Evolutionary conservation across 345 rosid genomes (phyloP), one percentile per base, ranked within the genome.

Genomic region (Populus tremula): DNA sequence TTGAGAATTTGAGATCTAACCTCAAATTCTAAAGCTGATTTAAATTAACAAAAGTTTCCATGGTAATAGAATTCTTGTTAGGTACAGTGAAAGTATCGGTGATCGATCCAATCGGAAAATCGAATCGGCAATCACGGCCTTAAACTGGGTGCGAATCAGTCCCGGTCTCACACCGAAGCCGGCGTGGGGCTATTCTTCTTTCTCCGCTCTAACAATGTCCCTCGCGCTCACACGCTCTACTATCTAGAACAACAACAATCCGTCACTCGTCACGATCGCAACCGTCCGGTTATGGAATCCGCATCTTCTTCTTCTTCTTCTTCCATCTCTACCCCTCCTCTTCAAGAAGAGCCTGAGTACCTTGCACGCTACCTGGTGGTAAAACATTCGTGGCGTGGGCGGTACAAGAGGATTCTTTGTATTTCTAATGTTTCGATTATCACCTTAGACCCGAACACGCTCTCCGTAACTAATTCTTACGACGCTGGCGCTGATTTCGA

Each of bases 131-230:
- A 76, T 27, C n/a, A 77, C 81, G 75, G 81, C 67, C 82, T 84
- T 92, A 87, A 82, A 74, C 98, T 96, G 98, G 98, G 98, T 93
- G 97, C 97, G 75, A 86, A 92, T 89, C 98, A 96, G 90, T 96
- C 96, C 17, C 89, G 76, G 84, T 82, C 90, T 78, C 91, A 89
- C 90, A 93, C 84, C 86, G 84, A 77, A 38, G 78, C 89, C 87
- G 88, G 91, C 86, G 88, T 81, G 90, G 93, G 93, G 81, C 87
- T 88, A 49, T 87, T 92, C 91, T 87, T 85, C 82, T 89, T 88
- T 70, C 84, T 83, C 78, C 92, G 93, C 77, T 88, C 83, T 67
- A 84, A 88, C 84, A 79, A 87, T 88, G 92, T 87, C 70, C 94
- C 93, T 80, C 93, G 39, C 69, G 50, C 83, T 47, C 90, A 89